A percentile compares a stretch with the other conserved stretches of the same genome.
Evolutionary conservation across 345 rosid genomes (phyloP).

Genomic region (Erucastrum elatum): DNA sequence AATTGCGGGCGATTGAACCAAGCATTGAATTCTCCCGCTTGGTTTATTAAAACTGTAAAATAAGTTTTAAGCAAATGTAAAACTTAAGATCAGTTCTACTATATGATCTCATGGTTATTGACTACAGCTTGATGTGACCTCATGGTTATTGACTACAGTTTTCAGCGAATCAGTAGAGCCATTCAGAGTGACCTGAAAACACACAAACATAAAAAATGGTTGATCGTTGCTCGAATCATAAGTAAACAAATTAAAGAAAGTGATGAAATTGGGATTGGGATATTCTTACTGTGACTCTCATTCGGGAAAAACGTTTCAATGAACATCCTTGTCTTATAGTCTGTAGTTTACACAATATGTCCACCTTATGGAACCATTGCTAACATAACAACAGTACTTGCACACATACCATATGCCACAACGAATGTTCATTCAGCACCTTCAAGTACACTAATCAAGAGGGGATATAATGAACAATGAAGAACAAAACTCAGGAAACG

Average conservation of each 20-base stretch:
- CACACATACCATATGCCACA: constrained; percentile 93
- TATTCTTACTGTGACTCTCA: constrained; percentile 63
- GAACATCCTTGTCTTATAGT: constrained; percentile 83
- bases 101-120: constrained; percentile 31
- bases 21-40: too few relatives aligned
- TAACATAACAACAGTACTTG: constrained; percentile 67
- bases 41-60: too few relatives aligned
- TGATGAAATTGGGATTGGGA: background rate
- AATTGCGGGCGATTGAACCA: too few relatives aligned
- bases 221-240: background rate
- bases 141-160: too few relatives aligned
- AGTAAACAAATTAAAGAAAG: background rate
- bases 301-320: constrained; percentile 72
- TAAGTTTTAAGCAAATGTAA: too few relatives aligned
- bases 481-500: too few relatives aligned
- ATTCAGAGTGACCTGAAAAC: constrained; percentile 68
- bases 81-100: too few relatives aligned
- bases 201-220: background rate
- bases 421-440: constrained; percentile 92
- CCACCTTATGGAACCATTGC: constrained; percentile 89
- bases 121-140: constrained; percentile 44
- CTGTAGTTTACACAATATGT: constrained; percentile 77
- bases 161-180: constrained; percentile 69
- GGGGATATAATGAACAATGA: too few relatives aligned
- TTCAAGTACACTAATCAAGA: constrained; percentile 68